phyloP scores from a whole-genome alignment of 208 protist genomes.

The Leishmania guyanensis region DNA sequence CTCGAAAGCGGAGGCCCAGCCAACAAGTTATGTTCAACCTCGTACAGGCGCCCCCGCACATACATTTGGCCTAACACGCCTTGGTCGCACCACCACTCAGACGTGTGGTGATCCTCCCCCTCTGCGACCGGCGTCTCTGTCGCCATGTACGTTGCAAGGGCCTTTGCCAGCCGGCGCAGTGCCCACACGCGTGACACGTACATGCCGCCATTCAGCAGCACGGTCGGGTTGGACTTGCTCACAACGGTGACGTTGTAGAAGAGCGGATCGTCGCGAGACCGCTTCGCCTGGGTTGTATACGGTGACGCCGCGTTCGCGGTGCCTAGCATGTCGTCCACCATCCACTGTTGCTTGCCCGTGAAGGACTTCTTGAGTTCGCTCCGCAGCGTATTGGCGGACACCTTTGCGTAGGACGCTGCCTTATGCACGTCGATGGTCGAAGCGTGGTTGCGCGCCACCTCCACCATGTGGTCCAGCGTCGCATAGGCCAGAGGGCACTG shows the following conservation, averaged over 20 bases:
- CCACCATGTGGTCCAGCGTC: constrained; percentile 37
- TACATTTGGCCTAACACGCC: constrained; percentile 36
- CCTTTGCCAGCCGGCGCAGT: constrained; percentile 19
- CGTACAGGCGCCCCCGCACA: constrained; percentile 28
- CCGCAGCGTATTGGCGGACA: constrained; percentile 12
- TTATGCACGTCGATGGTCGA: constrained; percentile 13
- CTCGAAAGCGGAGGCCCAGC: constrained; percentile 7
- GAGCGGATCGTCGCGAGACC: constrained; percentile 16
- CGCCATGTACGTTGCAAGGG: constrained; percentile 17
- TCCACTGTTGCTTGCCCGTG: constrained; percentile 3
- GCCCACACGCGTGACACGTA: constrained; percentile 41
- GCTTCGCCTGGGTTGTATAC: constrained; percentile 3
- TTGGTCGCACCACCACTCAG: constrained; percentile 37
- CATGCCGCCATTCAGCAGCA: constrained; percentile 33
- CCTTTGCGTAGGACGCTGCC: constrained; percentile 1
- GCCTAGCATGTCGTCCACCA: constrained; percentile 21
- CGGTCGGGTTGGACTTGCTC: constrained; percentile 17
- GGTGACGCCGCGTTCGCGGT: constrained; percentile 3
- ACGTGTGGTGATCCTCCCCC: constrained; percentile 11
- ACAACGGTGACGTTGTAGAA: constrained; percentile 27
- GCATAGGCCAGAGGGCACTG: constrained; percentile 29
- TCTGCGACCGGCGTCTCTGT: constrained; percentile 22
- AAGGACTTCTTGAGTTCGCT: constrained; percentile 8
- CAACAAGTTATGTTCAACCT: constrained; percentile 36
- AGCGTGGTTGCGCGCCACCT: constrained; percentile 26